Percentiles rank a stretch among this genome's conserved stretches.
Conservation (phyloP, 2,329 filamentous ascomycete genomes). For the Colletotrichum sp. region DNA sequence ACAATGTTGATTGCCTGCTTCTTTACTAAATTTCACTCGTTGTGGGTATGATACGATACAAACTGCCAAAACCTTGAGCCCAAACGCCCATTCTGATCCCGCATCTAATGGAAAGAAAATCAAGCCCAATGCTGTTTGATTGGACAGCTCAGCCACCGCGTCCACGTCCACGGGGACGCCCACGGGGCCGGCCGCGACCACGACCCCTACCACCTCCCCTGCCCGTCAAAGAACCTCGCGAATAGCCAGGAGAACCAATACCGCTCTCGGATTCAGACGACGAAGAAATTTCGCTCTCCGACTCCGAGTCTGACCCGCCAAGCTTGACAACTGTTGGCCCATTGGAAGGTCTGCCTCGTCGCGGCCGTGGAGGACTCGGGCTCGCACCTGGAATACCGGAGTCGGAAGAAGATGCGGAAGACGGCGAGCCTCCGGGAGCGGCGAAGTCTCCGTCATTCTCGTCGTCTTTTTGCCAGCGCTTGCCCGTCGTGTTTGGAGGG, state of each 20-base stretch:
- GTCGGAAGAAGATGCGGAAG: constrained; percentile 4
- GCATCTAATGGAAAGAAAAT: background rate
- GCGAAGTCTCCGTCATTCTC: background rate
- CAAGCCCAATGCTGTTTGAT: background rate
- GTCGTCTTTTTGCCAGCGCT: background rate
- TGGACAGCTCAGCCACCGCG: background rate
- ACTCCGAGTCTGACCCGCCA: constrained; percentile 14
- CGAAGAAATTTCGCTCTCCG: constrained; percentile 10
- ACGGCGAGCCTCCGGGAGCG: background rate
- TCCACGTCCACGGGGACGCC: background rate
- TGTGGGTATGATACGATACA: background rate
- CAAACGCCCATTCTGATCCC: background rate
- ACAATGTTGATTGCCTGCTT: background rate
- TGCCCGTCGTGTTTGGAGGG: background rate
- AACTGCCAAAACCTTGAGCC: background rate
- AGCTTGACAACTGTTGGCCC: constrained; percentile 17
- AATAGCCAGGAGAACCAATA: background rate
- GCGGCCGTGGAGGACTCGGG: background rate
- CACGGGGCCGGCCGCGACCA: background rate
- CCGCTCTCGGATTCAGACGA: constrained; percentile 12
- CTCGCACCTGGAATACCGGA: constrained; percentile 8
- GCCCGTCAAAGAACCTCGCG: background rate
- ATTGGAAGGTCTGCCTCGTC: background rate
- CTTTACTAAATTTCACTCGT: background rate
- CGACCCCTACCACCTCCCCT: constrained; percentile 6